Conservation (phyloP, 2,329 filamentous ascomycete genomes). For the Lecanosticta acicola region DNA sequence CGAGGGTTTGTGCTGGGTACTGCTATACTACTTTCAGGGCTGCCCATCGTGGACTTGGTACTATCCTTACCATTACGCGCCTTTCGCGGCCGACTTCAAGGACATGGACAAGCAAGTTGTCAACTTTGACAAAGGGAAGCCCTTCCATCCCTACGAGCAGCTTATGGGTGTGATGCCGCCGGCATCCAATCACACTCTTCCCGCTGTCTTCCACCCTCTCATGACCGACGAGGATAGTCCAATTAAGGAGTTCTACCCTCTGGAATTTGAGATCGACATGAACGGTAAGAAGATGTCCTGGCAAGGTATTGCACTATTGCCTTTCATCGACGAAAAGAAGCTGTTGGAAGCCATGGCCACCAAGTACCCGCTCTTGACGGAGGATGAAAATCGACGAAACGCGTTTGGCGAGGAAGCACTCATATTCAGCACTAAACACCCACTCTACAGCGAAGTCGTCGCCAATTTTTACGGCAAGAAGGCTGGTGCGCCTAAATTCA, state of each 20-base stretch:
- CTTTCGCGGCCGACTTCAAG: slow-evolving; percentile 92
- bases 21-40: slow-evolving; percentile 96
- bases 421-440: slow-evolving; percentile 75
- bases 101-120: slow-evolving; percentile 74
- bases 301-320: slow-evolving; percentile 89
- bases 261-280: slow-evolving; percentile 85
- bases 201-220: slow-evolving; percentile 77
- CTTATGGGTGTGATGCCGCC: slow-evolving; percentile 96
- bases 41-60: slow-evolving; percentile 99
- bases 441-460: slow-evolving; percentile 79
- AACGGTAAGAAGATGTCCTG: slow-evolving; percentile 99
- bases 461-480: slow-evolving; percentile 90
- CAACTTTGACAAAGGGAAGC: slow-evolving; percentile 73
- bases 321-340: slow-evolving; percentile 91
- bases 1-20: slow-evolving; percentile 89
- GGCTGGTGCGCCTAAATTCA: slow-evolving; percentile 59
- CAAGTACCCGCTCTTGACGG: slow-evolving; percentile 72
- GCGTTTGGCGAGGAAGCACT: slow-evolving; percentile 73
- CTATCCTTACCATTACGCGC: slow-evolving; percentile 96
- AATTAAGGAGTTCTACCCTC: slow-evolving; percentile 96
- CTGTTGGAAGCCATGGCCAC: slow-evolving; percentile 75
- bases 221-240: slow-evolving; percentile 85
- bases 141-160: slow-evolving; percentile 91
- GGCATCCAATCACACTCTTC: slow-evolving; percentile 85
- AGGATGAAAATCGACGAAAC: slow-evolving; percentile 74